Conservation (phyloP, 768 basidiomycete species). For the Tulasnella sp. region DNA sequence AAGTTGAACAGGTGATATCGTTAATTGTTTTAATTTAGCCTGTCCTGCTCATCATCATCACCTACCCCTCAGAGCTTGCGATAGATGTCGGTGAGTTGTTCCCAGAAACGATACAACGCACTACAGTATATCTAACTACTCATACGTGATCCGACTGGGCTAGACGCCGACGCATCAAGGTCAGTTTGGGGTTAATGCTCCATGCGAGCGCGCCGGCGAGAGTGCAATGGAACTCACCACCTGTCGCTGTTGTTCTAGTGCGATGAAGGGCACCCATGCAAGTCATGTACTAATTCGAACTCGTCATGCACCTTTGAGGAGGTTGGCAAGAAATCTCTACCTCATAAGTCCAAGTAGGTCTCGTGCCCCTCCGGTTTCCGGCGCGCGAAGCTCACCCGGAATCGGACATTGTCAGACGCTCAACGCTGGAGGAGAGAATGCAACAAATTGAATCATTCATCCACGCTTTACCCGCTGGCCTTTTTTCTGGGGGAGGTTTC, state of each 20-base stretch:
- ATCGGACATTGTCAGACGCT: not conserved
- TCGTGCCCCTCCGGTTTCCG: not conserved
- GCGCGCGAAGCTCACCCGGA: conserved; percentile 1
- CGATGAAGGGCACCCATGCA: conserved; percentile 83
- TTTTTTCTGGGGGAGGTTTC: conserved; percentile 44
- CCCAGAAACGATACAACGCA: not conserved
- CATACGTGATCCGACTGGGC: not conserved
- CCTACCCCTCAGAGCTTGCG: conserved; percentile 60
- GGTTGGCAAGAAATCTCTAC: conserved; percentile 75
- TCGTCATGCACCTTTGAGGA: conserved; percentile 83
- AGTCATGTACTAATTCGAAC: conserved; percentile 75
- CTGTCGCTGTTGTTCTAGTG: conserved; percentile 33
- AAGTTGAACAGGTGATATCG: conserved; percentile 69
- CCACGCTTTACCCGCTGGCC: conserved; percentile 72
- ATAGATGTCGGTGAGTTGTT: conserved; percentile 72
- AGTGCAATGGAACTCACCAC: not conserved
- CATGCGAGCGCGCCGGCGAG: not conserved
- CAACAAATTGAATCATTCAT: conserved; percentile 79
- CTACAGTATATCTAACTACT: not conserved
- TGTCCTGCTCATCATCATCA: conserved; percentile 3
- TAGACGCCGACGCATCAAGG: conserved; percentile 71
- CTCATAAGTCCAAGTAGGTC: conserved; percentile 80
- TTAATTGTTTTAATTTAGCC: not conserved
- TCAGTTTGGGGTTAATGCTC: not conserved
- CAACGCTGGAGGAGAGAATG: conserved; percentile 82